Conservation (phyloP, 2,329 filamentous ascomycete genomes). For the Stachybotrys chlorohalonatus region DNA sequence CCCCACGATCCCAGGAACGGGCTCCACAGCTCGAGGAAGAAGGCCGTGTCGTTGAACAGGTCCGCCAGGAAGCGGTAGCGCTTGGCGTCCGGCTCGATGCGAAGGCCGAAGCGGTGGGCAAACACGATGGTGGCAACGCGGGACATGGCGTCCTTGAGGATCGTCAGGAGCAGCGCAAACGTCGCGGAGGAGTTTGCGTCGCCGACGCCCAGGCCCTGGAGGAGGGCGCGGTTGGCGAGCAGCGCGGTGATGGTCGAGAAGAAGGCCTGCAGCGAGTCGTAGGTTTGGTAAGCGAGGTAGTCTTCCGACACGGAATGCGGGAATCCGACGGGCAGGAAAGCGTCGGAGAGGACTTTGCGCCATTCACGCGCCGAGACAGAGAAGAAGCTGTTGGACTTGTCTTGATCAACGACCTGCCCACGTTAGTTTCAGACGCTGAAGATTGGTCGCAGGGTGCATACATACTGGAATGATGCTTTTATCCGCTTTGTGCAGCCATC, state of each 20-base stretch:
- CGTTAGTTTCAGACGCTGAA: slow-evolving; percentile 2
- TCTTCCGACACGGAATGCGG: slow-evolving; percentile 79
- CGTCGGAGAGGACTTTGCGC: slow-evolving; percentile 43
- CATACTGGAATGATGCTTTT: slow-evolving; percentile 17
- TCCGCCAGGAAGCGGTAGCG: slow-evolving; percentile 81
- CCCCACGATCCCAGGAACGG: slow-evolving; percentile 54
- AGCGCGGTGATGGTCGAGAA: slow-evolving; percentile 73
- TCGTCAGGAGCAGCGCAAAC: slow-evolving; percentile 69
- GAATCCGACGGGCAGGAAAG: slow-evolving; percentile 83
- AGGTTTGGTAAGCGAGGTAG: slow-evolving; percentile 65
- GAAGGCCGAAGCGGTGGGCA: slow-evolving; percentile 70
- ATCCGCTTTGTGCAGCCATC: slow-evolving; percentile 21
- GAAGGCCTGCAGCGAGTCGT: slow-evolving; percentile 75
- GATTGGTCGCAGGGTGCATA: background rate
- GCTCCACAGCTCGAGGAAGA: slow-evolving; percentile 77
- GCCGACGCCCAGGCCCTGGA: slow-evolving; percentile 74
- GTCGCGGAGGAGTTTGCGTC: slow-evolving; percentile 73
- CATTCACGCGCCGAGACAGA: slow-evolving; percentile 21
- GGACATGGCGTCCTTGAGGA: slow-evolving; percentile 73
- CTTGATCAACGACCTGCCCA: slow-evolving; percentile 12
- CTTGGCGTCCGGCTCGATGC: slow-evolving; percentile 86
- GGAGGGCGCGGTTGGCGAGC: slow-evolving; percentile 71
- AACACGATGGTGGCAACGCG: slow-evolving; percentile 80
- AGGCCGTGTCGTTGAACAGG: slow-evolving; percentile 77
- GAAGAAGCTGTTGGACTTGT: slow-evolving; percentile 12